A percentile compares a stretch with the other conserved stretches of the same genome.
These are phyloP conservation scores for Umbelopsis vinacea DNA, from an alignment of 192 early-diverging fungal species.

Conservation along the genomic window DNA sequence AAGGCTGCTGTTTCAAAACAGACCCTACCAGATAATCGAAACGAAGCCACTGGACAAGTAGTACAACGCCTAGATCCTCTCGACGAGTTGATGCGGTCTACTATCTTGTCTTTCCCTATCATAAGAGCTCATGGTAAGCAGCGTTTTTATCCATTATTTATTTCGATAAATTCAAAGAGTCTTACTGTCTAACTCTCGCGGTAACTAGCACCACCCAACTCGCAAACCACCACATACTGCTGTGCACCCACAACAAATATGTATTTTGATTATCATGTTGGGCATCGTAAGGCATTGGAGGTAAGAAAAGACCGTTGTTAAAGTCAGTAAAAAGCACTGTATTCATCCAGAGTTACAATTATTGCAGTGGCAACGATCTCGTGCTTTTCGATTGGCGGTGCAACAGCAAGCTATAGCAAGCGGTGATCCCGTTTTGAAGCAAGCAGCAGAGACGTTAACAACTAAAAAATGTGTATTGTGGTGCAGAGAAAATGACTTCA, in stretches of 20 bases:
- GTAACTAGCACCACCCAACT: not conserved
- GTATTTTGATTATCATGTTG: slow-evolving; percentile 50
- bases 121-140: slow-evolving; percentile 14
- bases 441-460: slow-evolving; percentile 32
- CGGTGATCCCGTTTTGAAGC: slow-evolving; percentile 27
- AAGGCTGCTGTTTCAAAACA: not conserved
- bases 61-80: slow-evolving; percentile 16
- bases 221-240: slow-evolving; percentile 41
- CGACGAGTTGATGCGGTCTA: not conserved
- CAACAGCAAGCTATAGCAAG: slow-evolving; percentile 27
- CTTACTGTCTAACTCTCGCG: not conserved
- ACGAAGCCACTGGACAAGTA: not conserved
- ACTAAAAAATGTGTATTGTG: slow-evolving; percentile 50
- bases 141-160: not conserved
- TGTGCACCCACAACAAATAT: slow-evolving; percentile 35
- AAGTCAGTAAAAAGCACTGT: not conserved
- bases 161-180: not conserved
- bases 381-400: slow-evolving; percentile 36
- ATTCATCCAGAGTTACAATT: not conserved
- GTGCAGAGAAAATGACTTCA: slow-evolving; percentile 47
- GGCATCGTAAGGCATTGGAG: slow-evolving; percentile 54
- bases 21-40: not conserved
- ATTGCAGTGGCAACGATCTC: slow-evolving; percentile 53
- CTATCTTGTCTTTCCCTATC: not conserved
- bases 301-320: slow-evolving; percentile 25